A percentile compares a stretch with the other conserved stretches of the same genome.
Conservation (phyloP, 495 filamentous ascomycete genomes). For the Trichocladium antarcticum region DNA sequence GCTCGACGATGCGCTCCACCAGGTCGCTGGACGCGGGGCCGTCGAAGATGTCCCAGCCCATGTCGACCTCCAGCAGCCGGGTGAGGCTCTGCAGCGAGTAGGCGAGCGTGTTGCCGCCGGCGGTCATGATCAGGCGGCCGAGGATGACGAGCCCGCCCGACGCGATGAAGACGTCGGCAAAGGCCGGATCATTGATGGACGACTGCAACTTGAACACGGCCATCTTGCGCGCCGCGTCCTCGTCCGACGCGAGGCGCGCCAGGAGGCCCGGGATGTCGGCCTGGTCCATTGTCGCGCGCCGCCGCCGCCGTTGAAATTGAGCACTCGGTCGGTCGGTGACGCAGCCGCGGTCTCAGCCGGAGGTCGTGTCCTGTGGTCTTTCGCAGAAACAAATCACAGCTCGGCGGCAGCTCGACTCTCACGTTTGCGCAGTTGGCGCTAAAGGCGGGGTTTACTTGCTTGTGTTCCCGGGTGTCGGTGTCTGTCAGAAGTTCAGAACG, state of each 20-base stretch:
- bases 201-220: constrained; percentile 95
- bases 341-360: no score
- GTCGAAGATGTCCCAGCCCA: constrained; percentile 82
- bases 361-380: no score
- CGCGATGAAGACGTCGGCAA: constrained; percentile 89
- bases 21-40: constrained; percentile 38
- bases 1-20: constrained; percentile 69
- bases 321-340: neutral
- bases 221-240: constrained; percentile 94
- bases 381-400: no score
- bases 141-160: constrained; percentile 76
- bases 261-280: constrained; percentile 47
- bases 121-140: constrained; percentile 66
- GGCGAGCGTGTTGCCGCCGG: constrained; percentile 86
- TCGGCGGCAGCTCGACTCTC: no score
- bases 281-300: constrained; percentile 39
- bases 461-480: no score
- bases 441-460: no score
- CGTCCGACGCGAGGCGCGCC: constrained; percentile 45
- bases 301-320: no score
- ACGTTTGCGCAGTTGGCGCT: no score
- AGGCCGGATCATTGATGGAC: constrained; percentile 88
- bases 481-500: no score
- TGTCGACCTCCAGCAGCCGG: constrained; percentile 83
- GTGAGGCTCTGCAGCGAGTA: constrained; percentile 85